A percentile compares a stretch with the other conserved stretches of the same genome.
These are phyloP conservation scores for Huiozyma sinensis DNA, from an alignment of 805 yeast species.

Conservation along the genomic window DNA sequence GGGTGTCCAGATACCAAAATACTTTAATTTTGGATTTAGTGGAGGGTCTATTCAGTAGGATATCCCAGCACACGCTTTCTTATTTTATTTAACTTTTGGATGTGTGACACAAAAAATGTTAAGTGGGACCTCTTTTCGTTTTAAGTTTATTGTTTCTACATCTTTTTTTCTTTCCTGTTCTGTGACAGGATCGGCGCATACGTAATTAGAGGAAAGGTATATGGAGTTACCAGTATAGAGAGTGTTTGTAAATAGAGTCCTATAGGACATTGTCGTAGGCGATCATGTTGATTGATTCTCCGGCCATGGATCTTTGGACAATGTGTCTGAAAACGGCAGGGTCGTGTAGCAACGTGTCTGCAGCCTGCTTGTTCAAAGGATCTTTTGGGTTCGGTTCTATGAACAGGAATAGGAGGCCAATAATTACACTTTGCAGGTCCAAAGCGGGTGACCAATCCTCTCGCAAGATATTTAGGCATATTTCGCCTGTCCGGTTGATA, in stretches of 20 bases:
- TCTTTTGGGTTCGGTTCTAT: constrained; percentile 87
- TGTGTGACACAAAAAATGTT: no score
- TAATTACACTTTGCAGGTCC: constrained; percentile 66
- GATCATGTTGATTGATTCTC: constrained; percentile 50
- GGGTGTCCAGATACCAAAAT: no score
- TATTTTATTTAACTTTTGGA: no score
- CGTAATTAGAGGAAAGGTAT: no score
- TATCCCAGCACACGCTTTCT: no score
- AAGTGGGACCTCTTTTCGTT: no score
- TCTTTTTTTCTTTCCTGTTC: no score
- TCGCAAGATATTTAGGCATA: constrained; percentile 80
- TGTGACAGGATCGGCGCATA: no score
- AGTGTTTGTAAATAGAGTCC: background rate
- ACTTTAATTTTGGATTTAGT: no score
- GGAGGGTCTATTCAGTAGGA: no score
- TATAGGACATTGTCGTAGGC: constrained; percentile 49
- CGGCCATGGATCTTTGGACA: constrained; percentile 59
- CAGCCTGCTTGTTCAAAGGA: constrained; percentile 88
- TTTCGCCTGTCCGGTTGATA: constrained; percentile 81
- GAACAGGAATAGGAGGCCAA: constrained; percentile 78
- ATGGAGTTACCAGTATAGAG: no score
- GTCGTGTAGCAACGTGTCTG: constrained; percentile 41
- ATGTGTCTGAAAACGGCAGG: constrained; percentile 41
- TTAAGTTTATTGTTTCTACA: no score
- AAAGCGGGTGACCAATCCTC: constrained; percentile 97